These are phyloP conservation scores for Talaromyces sp. DNA, from an alignment of 2,329 filamentous ascomycete genomes.

Conservation along the genomic window DNA sequence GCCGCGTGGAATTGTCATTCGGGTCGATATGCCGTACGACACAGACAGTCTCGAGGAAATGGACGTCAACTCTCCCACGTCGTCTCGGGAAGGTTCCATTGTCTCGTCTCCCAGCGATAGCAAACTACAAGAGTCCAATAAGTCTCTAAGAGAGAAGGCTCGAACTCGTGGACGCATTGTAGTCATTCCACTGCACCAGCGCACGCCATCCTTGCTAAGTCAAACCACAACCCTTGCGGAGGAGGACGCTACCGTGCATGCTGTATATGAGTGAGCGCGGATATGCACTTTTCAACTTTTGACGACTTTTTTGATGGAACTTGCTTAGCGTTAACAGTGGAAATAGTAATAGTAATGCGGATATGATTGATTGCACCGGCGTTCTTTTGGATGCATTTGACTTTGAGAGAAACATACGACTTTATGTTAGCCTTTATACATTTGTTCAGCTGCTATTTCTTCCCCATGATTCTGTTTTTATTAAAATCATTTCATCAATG, in stretches of 20 bases:
- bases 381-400: neutral
- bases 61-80: slow-evolving; percentile 13
- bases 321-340: neutral
- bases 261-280: slow-evolving; percentile 6
- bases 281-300: neutral
- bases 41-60: slow-evolving; percentile 19
- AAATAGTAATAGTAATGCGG: neutral
- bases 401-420: neutral
- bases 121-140: neutral
- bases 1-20: slow-evolving; percentile 22
- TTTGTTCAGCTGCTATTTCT: too few species aligned
- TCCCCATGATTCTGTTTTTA: neutral
- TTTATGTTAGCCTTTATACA: neutral
- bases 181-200: slow-evolving; percentile 18
- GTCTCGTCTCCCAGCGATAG: neutral
- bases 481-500: neutral
- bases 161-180: slow-evolving; percentile 18
- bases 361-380: neutral
- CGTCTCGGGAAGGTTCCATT: slow-evolving; percentile 5
- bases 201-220: neutral
- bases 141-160: neutral
- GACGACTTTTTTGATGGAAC: neutral
- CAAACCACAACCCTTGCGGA: slow-evolving; percentile 4
- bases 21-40: slow-evolving; percentile 26
- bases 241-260: slow-evolving; percentile 2